Evolutionary conservation across 2,329 filamentous ascomycete species (phyloP).

Genomic region (Alternaria triticimaculans): DNA sequence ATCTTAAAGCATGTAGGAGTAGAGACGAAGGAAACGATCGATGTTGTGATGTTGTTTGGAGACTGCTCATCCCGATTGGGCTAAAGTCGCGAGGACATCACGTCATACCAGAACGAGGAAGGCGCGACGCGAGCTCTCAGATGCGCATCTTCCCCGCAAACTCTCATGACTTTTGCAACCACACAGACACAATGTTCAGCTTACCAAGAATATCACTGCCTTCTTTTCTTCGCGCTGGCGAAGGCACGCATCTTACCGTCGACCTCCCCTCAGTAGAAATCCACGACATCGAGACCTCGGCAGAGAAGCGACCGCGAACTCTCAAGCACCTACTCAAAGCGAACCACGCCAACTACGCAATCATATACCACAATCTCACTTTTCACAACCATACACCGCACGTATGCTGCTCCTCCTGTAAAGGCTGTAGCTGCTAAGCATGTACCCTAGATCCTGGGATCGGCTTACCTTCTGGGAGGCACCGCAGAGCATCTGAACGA

Average conservation of each 20-base stretch:
- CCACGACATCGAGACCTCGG: slow-evolving; percentile 79
- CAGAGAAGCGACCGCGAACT: slow-evolving; percentile 79
- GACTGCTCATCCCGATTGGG: background rate
- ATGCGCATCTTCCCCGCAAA: slow-evolving; percentile 29
- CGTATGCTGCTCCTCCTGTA: slow-evolving; percentile 51
- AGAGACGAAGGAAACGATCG: background rate
- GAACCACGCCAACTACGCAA: slow-evolving; percentile 88
- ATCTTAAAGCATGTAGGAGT: background rate
- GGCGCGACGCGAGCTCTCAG: slow-evolving; percentile 18
- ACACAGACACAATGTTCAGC: slow-evolving; percentile 29
- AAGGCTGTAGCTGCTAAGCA: slow-evolving; percentile 39
- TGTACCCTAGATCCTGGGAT: slow-evolving; percentile 69
- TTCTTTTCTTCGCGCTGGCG: slow-evolving; percentile 24
- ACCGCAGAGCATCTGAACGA: slow-evolving; percentile 73
- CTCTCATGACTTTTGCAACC: slow-evolving; percentile 10
- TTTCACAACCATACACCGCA: slow-evolving; percentile 88
- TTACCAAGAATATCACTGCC: slow-evolving; percentile 29
- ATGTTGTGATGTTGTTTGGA: background rate
- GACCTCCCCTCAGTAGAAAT: slow-evolving; percentile 72
- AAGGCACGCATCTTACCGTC: slow-evolving; percentile 40
- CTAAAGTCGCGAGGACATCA: slow-evolving; percentile 17
- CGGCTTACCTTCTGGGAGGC: slow-evolving; percentile 85
- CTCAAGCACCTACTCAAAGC: slow-evolving; percentile 90
- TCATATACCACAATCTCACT: slow-evolving; percentile 75
- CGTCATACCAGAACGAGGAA: slow-evolving; percentile 32